phyloP scores from a whole-genome alignment of 176 grass and related monocot species.

The Cenchrus americanus region DNA sequence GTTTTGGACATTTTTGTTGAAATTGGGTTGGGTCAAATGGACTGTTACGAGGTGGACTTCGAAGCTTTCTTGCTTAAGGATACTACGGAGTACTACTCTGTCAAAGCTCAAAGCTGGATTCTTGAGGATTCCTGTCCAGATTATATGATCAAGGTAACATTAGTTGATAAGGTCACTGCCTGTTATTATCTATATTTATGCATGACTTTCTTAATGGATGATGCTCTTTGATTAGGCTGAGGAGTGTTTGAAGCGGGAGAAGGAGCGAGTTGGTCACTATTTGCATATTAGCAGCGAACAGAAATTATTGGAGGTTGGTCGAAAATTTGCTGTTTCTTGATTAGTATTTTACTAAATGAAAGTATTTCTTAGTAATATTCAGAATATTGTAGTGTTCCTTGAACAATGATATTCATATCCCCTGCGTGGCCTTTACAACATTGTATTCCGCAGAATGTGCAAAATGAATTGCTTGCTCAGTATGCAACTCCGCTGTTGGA shows the following conservation, averaged over 20 bases:
- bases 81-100: constrained; percentile 83
- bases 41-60: constrained; percentile 89
- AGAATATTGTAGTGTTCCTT: not conserved
- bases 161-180: constrained; percentile 1
- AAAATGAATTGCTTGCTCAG: constrained; percentile 84
- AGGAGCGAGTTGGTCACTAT: constrained; percentile 93
- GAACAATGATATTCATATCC: not conserved
- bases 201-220: constrained; percentile 18
- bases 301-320: constrained; percentile 87
- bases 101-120: constrained; percentile 94
- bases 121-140: constrained; percentile 94
- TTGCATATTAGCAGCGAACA: constrained; percentile 92
- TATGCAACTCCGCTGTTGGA: constrained; percentile 89
- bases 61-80: constrained; percentile 93
- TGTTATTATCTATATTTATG: not conserved
- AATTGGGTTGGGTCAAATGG: constrained; percentile 78
- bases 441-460: constrained; percentile 70
- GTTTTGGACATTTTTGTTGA: constrained; percentile 98
- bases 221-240: constrained; percentile 69
- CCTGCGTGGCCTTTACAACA: not conserved
- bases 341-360: not conserved
- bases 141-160: constrained; percentile 92
- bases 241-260: constrained; percentile 87
- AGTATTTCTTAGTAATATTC: not conserved
- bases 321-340: constrained; percentile 9